phyloP scores from a whole-genome alignment of 441 rosid species.

The Eruca vesicaria region DNA sequence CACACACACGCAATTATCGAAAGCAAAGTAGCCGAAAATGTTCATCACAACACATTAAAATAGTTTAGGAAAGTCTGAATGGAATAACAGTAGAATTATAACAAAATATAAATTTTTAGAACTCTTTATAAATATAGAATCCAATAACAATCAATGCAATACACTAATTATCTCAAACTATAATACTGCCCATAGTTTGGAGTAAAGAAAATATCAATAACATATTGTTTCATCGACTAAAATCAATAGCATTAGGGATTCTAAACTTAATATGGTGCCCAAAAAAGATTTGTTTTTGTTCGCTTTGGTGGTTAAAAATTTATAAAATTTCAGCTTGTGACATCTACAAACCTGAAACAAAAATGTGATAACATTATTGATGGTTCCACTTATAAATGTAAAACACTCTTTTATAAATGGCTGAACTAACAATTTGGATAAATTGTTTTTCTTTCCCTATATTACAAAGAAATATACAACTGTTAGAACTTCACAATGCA shows the following conservation, averaged over 20 bases:
- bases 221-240: neutral
- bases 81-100: no score
- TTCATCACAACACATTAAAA: slow-evolving; percentile 2
- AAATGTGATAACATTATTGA: neutral
- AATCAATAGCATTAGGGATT: neutral
- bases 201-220: neutral
- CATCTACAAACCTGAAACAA: neutral
- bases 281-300: neutral
- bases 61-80: no score
- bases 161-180: neutral
- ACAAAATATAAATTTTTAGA: no score
- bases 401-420: neutral
- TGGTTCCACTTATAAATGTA: neutral
- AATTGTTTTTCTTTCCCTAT: neutral
- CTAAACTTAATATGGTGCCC: neutral
- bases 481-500: neutral
- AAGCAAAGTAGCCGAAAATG: slow-evolving; percentile 29
- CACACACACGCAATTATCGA: slow-evolving; percentile 34
- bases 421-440: neutral
- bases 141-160: slow-evolving; percentile 2
- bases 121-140: no score
- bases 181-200: neutral
- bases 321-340: neutral
- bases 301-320: neutral
- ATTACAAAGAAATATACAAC: neutral